These are phyloP conservation scores for Wickerhamiella infanticola DNA, from an alignment of 1,139 yeast genomes.

Conservation along the genomic window DNA sequence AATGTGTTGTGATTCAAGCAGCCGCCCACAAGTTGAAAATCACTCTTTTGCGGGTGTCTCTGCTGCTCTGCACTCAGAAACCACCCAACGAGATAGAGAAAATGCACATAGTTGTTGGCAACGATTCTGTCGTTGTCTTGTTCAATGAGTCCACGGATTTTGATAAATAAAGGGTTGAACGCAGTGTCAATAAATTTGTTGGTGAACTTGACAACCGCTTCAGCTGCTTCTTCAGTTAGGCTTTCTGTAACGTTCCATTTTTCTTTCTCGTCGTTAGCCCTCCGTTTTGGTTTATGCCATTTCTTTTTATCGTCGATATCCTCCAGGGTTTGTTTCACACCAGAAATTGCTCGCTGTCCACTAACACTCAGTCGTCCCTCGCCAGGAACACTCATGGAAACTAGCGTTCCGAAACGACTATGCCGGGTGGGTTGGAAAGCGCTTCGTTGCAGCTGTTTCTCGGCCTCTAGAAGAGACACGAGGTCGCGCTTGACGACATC, in stretches of 20 bases:
- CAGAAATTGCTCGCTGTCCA: slow-evolving; percentile 53
- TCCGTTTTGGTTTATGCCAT: slow-evolving; percentile 36
- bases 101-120: slow-evolving; percentile 31
- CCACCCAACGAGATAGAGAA: slow-evolving; percentile 57
- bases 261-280: slow-evolving; percentile 11
- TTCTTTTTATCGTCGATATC: slow-evolving; percentile 51
- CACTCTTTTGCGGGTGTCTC: slow-evolving; percentile 17
- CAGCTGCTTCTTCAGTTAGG: slow-evolving; percentile 25
- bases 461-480: slow-evolving; percentile 41
- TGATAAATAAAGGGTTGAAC: slow-evolving; percentile 48
- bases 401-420: slow-evolving; percentile 77
- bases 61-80: slow-evolving; percentile 31
- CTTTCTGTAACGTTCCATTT: slow-evolving; percentile 18
- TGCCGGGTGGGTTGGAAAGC: slow-evolving; percentile 46
- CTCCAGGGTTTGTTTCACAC: slow-evolving; percentile 35
- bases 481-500: slow-evolving; percentile 21
- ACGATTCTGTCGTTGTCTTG: slow-evolving; percentile 26
- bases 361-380: slow-evolving; percentile 45
- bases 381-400: slow-evolving; percentile 43
- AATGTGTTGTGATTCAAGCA: slow-evolving; percentile 54
- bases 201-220: slow-evolving; percentile 31
- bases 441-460: slow-evolving; percentile 36
- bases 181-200: slow-evolving; percentile 56
- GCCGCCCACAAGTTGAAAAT: slow-evolving; percentile 51
- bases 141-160: slow-evolving; percentile 38